Conservation (phyloP, 352 stramenopile genomes). For the Pythium dissimile region DNA sequence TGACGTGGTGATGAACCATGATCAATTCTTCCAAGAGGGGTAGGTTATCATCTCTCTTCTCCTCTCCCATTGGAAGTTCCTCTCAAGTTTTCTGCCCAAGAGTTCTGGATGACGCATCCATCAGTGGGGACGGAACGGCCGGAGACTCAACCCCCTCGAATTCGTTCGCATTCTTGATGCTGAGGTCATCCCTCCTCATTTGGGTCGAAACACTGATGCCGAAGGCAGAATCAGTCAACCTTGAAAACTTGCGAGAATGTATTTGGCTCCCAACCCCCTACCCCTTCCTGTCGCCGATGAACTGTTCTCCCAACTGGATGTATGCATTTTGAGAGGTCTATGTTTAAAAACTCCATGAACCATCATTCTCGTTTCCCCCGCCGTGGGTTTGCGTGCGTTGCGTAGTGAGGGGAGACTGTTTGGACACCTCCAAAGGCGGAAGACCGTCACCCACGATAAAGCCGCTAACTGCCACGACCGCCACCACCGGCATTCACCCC, state of each 20-base stretch:
- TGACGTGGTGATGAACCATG: constrained; percentile 13
- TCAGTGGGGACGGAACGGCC: not conserved
- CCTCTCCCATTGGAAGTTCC: not conserved
- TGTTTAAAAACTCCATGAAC: not conserved
- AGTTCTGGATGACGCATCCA: constrained; percentile 19
- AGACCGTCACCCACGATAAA: not conserved
- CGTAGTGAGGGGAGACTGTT: not conserved
- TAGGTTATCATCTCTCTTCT: not conserved
- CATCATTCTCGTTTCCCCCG: not conserved
- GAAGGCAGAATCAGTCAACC: constrained; percentile 2
- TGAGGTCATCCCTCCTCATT: not conserved
- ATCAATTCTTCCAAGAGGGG: not conserved
- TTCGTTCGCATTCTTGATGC: constrained; percentile 2
- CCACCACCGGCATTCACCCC: not conserved
- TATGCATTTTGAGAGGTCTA: not conserved
- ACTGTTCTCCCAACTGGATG: not conserved
- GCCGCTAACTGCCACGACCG: no score
- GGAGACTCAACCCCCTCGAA: constrained; percentile 7
- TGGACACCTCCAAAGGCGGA: not conserved
- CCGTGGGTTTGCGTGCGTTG: not conserved
- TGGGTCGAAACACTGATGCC: not conserved
- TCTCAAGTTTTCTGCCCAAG: not conserved
- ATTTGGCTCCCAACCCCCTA: not conserved
- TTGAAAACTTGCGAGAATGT: constrained; percentile 5
- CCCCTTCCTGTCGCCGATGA: constrained; percentile 1